A percentile compares a stretch with the other conserved stretches of the same genome.
These are phyloP conservation scores for Barnettozyma sp. DNA, from an alignment of 805 yeast species.

Conservation along the genomic window DNA sequence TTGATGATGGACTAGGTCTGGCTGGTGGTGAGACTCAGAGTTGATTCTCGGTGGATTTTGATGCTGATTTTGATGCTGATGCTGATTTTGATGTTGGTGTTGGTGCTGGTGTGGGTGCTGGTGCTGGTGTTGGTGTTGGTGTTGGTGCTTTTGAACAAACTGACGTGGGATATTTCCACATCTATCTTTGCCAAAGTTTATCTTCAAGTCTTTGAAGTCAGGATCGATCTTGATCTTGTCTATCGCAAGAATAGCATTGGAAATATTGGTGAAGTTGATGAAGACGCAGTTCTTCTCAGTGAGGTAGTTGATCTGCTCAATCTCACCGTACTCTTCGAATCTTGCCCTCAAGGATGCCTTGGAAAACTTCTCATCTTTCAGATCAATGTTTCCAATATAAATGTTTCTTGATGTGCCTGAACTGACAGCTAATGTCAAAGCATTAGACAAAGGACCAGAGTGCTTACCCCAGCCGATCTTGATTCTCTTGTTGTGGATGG, in stretches of 20 bases:
- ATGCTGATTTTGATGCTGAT: too few species aligned
- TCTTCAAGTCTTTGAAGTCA: conserved; percentile 64
- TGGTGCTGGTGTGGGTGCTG: not conserved
- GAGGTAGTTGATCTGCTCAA: conserved; percentile 88
- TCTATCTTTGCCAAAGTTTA: conserved; percentile 90
- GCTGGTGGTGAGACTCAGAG: too few species aligned
- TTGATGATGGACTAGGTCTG: too few species aligned
- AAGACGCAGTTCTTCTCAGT: conserved; percentile 81
- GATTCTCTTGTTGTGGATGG: conserved; percentile 78
- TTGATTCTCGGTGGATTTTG: too few species aligned
- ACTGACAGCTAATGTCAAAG: conserved; percentile 81
- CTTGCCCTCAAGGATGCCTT: conserved; percentile 60
- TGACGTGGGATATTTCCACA: conserved; percentile 93
- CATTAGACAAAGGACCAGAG: conserved; percentile 84
- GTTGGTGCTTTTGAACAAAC: conserved; percentile 26
- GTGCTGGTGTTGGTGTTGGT: conserved; percentile 7
- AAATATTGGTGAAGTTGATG: conserved; percentile 83
- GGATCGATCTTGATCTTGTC: conserved; percentile 83
- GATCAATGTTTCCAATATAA: conserved; percentile 70
- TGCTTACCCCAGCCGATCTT: conserved; percentile 98
- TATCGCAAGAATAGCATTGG: conserved; percentile 65
- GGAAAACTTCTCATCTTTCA: conserved; percentile 32
- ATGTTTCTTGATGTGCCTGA: conserved; percentile 93
- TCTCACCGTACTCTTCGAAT: conserved; percentile 82
- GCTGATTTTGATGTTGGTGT: too few species aligned